A percentile compares a stretch with the other conserved stretches of the same genome.
phyloP scores from a whole-genome alignment of 257 asterid genomes.

The Galeopsis tetrahit region DNA sequence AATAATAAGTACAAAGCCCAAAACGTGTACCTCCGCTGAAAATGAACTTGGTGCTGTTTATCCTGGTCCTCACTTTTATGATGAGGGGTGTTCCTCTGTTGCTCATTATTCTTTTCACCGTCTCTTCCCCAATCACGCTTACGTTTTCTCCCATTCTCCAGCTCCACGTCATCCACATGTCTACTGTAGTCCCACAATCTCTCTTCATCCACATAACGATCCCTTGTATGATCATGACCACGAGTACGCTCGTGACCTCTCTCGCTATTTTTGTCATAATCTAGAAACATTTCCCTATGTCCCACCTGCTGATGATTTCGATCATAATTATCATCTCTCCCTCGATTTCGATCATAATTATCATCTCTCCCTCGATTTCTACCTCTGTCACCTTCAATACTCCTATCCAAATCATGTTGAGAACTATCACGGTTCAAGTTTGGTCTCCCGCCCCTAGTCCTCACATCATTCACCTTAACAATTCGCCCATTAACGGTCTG shows the following conservation, averaged over 20 bases:
- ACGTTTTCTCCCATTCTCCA: constrained; percentile 55
- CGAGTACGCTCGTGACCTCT: constrained; percentile 50
- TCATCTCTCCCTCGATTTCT: constrained; percentile 59
- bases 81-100: constrained; percentile 50
- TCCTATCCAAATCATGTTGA: constrained; percentile 59
- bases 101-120: constrained; percentile 50
- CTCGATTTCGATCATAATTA: constrained; percentile 48
- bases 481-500: constrained; percentile 77
- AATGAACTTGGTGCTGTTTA: constrained; percentile 45
- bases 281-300: constrained; percentile 58
- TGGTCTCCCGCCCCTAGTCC: constrained; percentile 63
- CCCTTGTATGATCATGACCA: constrained; percentile 54
- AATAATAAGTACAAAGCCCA: constrained; percentile 19
- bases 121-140: constrained; percentile 63
- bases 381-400: constrained; percentile 49
- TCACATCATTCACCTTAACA: constrained; percentile 77
- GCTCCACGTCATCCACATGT: constrained; percentile 48
- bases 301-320: constrained; percentile 51
- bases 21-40: constrained; percentile 47
- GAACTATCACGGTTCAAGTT: constrained; percentile 56
- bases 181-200: constrained; percentile 37
- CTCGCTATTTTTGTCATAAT: constrained; percentile 53
- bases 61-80: constrained; percentile 54
- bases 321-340: constrained; percentile 51
- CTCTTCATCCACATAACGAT: constrained; percentile 53